Evolutionary conservation across 2,329 filamentous ascomycete species (phyloP).

Genomic region (Nectriaceae sp.): DNA sequence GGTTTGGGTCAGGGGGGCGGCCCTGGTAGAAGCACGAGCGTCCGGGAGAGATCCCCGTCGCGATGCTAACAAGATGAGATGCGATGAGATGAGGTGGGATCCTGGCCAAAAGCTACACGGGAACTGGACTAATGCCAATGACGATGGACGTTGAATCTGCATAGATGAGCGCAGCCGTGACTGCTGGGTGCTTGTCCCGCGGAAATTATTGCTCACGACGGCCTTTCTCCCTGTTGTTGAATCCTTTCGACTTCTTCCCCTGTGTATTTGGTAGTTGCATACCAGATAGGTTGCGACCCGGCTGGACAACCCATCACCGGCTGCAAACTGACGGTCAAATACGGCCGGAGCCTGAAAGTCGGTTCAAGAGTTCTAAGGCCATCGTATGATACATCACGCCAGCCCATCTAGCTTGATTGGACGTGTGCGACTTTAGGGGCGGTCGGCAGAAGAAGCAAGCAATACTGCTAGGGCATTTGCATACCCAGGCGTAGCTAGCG

Average conservation of each 20-base stretch:
- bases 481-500: not conserved
- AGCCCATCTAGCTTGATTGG: conserved; percentile 17
- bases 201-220: not conserved
- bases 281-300: conserved; percentile 13
- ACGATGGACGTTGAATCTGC: conserved; percentile 1
- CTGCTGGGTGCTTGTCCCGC: not conserved
- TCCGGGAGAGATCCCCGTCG: conserved; percentile 16
- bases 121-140: conserved; percentile 10
- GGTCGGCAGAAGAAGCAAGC: conserved; percentile 15
- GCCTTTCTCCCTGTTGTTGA: not conserved
- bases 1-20: conserved; percentile 16
- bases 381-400: conserved; percentile 31
- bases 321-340: conserved; percentile 5
- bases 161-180: not conserved
- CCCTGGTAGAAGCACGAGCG: conserved; percentile 16
- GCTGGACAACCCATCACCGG: conserved; percentile 10
- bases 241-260: not conserved
- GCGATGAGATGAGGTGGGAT: conserved; percentile 26
- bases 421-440: conserved; percentile 6
- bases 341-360: conserved; percentile 9
- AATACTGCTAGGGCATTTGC: conserved; percentile 1
- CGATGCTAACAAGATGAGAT: conserved; percentile 26
- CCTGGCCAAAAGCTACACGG: conserved; percentile 2
- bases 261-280: not conserved
- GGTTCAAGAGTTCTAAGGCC: conserved; percentile 6